phyloP scores from a whole-genome alignment of 768 basidiomycete species.

The Tylopilus felleus region DNA sequence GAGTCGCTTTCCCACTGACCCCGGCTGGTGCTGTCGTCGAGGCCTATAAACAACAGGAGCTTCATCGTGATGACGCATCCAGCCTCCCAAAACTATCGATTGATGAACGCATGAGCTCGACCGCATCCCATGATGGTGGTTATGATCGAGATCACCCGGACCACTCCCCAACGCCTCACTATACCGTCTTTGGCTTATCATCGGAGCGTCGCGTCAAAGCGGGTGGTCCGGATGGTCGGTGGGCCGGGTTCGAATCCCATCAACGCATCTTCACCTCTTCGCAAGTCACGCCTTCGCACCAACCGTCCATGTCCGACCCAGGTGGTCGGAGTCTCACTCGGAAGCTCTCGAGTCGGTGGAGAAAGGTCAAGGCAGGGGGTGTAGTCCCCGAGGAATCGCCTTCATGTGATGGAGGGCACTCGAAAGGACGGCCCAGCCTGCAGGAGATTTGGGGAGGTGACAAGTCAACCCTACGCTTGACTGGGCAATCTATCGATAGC shows the following conservation, averaged over 20 bases:
- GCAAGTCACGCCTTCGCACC: background rate
- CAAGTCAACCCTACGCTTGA: constrained; percentile 5
- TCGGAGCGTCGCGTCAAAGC: constrained; percentile 44
- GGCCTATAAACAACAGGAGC: constrained; percentile 47
- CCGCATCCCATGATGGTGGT: constrained; percentile 4
- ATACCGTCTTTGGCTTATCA: constrained; percentile 51
- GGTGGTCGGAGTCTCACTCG: constrained; percentile 29
- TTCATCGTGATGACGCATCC: constrained; percentile 12
- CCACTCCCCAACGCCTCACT: constrained; percentile 42
- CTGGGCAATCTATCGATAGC: constrained; percentile 20
- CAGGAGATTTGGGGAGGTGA: constrained; percentile 28
- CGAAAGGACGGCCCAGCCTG: constrained; percentile 31
- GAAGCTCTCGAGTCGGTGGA: constrained; percentile 38
- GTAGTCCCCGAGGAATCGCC: constrained; percentile 26
- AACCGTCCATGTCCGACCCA: constrained; percentile 9
- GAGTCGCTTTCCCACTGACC: constrained; percentile 30
- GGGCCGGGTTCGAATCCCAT: constrained; percentile 1
- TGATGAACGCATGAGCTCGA: constrained; percentile 23
- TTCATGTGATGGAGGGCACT: constrained; percentile 10
- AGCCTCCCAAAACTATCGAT: constrained; percentile 21
- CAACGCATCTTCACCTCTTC: background rate
- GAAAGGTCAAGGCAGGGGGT: constrained; percentile 17
- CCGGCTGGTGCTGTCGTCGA: constrained; percentile 45
- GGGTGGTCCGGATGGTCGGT: constrained; percentile 40
- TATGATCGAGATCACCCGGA: constrained; percentile 14